Evolutionary conservation across 352 stramenopile genomes (phyloP).

Genomic region (Discostella stelligera): DNA sequence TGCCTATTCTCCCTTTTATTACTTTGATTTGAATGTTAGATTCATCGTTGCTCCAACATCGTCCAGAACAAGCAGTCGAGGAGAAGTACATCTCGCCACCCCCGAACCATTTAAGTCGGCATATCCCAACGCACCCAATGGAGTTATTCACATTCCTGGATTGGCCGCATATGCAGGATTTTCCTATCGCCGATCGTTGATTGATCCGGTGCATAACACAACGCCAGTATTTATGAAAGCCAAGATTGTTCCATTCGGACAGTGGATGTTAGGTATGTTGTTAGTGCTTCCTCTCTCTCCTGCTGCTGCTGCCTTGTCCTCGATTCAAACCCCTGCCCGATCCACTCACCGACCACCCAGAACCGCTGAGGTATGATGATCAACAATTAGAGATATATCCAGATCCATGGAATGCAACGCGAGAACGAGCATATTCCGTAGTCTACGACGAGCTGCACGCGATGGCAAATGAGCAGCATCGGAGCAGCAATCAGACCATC

Average conservation of each 20-base stretch:
- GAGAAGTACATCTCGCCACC: constrained; percentile 35
- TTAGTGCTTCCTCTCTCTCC: neutral
- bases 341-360: neutral
- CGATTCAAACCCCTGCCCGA: neutral
- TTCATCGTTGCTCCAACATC: constrained; percentile 31
- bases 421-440: constrained; percentile 55
- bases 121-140: constrained; percentile 45
- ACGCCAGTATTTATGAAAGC: constrained; percentile 72
- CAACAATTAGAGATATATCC: constrained; percentile 56
- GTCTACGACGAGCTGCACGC: constrained; percentile 64
- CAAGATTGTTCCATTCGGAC: constrained; percentile 62
- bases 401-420: constrained; percentile 78
- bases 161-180: constrained; percentile 73
- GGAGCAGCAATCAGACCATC: neutral
- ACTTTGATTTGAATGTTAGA: constrained; percentile 76
- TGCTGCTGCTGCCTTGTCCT: neutral
- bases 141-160: constrained; percentile 65
- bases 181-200: constrained; percentile 64
- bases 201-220: constrained; percentile 76
- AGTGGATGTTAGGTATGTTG: constrained; percentile 63
- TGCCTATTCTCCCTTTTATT: constrained; percentile 72
- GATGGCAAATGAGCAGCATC: constrained; percentile 46
- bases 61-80: neutral
- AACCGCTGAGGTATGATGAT: constrained; percentile 56
- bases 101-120: constrained; percentile 60